phyloP scores from a whole-genome alignment of 1,284 basidiomycete species.

The Puccinia horiana region DNA sequence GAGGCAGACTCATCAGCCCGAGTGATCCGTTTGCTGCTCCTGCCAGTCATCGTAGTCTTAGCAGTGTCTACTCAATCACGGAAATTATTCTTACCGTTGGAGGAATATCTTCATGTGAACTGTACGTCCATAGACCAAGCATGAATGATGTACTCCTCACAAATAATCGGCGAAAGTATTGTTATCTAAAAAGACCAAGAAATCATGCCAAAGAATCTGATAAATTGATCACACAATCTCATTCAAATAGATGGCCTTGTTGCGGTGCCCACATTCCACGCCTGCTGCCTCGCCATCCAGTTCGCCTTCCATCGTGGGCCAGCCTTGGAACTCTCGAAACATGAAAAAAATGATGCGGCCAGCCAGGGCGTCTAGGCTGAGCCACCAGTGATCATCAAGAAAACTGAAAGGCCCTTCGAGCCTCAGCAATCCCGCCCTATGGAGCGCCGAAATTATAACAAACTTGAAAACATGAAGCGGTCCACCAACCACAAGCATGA shows the following conservation, averaged over 20 bases:
- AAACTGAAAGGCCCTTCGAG: background rate
- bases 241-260: constrained; percentile 16
- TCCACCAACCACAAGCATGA: background rate
- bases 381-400: background rate
- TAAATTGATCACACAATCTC: background rate
- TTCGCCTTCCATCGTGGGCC: constrained; percentile 27
- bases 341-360: background rate
- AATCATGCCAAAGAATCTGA: background rate
- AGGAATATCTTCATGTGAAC: constrained; percentile 25
- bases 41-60: constrained; percentile 8
- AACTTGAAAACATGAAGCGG: background rate
- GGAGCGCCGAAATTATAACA: background rate
- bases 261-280: constrained; percentile 16
- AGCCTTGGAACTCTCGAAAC: background rate
- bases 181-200: background rate
- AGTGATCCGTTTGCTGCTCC: background rate
- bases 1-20: constrained; percentile 14
- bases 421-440: background rate
- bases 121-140: background rate
- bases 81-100: constrained; percentile 13
- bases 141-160: background rate
- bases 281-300: constrained; percentile 22
- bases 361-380: background rate
- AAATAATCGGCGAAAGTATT: background rate
- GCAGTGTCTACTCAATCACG: constrained; percentile 22